Evolutionary conservation across 2,329 filamentous ascomycete species (phyloP), one percentile per base, ranked within the genome.

Genomic region (Aspergillus pseudoviridinutans): DNA sequence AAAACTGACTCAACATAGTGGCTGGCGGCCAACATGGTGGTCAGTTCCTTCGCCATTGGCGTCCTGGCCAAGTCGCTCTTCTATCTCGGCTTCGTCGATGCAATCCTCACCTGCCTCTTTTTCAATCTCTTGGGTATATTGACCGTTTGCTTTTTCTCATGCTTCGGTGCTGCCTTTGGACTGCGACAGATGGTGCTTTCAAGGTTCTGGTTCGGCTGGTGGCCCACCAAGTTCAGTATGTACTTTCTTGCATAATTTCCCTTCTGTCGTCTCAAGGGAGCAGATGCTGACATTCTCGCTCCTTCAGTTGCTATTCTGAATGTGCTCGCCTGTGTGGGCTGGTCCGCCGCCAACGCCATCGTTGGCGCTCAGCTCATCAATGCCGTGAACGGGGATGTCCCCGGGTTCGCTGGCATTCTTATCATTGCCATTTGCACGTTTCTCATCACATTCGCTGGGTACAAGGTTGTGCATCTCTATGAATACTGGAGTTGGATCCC

Each of bases 131-230:
- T 93, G 9, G 88, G 87, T n/a, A 82, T 88, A 51, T 68, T 87
- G 51, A 87, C 89, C 0, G 89, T 91, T 17, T 88, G 84, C 68
- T 91, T 87, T 74, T 92, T 92, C 78, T 89, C 87, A 1, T 89
- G 85, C 20, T 91, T 92, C 68, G 89, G 90, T 2, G 87, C 90
- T 2, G 77, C 78, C 8, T 91, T 91, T 63, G 90, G 89, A 3
- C 79, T 92, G 61, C 84, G 90, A 55, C 90, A 92, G 69, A 91
- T 92, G 86, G 87, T 92, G 1, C 79, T 92, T n/a, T 86, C 87
- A 10, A 81, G 89, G 38, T 92, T 88, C 75, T 92, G 82, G 75
- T 92, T 91, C 70, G 89, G 89, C 8, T 90, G 84, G 74, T 86
- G 83, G 63, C 82, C 81, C n/a, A 85, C 86, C 32, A 89, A 88